These are phyloP conservation scores for Acorus gramineus DNA, from an alignment of 106 monocot species.

Conservation along the genomic window DNA sequence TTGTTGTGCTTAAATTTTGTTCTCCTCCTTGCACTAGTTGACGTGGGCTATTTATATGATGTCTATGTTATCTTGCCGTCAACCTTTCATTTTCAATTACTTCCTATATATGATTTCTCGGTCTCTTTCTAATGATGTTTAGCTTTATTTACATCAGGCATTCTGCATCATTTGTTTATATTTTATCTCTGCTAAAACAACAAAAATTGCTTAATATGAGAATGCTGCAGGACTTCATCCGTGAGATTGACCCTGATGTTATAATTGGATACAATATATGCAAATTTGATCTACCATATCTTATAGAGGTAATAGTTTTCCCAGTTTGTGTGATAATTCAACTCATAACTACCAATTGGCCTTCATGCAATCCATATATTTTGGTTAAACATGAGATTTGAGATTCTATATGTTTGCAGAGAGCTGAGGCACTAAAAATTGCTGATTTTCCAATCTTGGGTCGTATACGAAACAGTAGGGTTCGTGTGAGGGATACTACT, in stretches of 20 bases:
- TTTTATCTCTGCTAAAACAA: no score
- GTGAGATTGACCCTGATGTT: conserved; percentile 91
- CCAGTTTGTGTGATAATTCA: not conserved
- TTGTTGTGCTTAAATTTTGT: no score
- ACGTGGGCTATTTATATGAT: no score
- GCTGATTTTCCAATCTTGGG: conserved; percentile 82
- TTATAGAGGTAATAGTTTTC: conserved; percentile 63
- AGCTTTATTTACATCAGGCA: no score
- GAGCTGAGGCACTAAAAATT: conserved; percentile 93
- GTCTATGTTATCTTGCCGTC: no score
- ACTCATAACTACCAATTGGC: no score
- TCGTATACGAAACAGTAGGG: conserved; percentile 83
- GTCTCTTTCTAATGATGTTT: no score
- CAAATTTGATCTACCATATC: conserved; percentile 98
- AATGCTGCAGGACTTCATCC: conserved; percentile 79
- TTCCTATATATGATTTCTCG: no score
- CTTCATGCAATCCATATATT: no score
- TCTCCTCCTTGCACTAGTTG: no score
- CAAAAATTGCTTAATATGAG: not conserved
- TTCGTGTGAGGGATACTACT: conserved; percentile 85
- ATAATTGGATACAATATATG: conserved; percentile 99
- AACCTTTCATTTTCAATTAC: no score
- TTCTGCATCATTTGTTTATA: no score
- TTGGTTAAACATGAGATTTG: not conserved
- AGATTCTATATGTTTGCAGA: conserved; percentile 31